These are phyloP conservation scores for Mycena galericulata DNA, from an alignment of 768 basidiomycete genomes.

Conservation along the genomic window DNA sequence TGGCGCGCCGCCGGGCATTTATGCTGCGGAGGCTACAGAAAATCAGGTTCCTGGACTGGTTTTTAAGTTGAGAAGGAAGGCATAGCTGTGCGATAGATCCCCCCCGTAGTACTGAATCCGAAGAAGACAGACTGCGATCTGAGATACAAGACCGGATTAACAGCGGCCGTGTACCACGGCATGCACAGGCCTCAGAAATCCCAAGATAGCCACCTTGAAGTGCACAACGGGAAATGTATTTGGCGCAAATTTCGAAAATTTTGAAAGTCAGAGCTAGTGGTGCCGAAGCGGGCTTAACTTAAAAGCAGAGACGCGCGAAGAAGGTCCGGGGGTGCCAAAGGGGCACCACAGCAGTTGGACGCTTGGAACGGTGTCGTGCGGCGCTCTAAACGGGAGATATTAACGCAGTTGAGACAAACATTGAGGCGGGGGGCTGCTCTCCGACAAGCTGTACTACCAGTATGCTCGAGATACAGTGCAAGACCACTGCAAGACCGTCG, in stretches of 20 bases:
- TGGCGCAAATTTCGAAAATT: not conserved
- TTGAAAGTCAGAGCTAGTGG: not conserved
- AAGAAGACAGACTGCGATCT: not conserved
- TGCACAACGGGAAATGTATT: not conserved
- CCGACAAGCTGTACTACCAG: not conserved
- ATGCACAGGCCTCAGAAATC: slow-evolving; percentile 25
- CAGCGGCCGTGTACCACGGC: not conserved
- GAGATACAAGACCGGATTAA: not conserved
- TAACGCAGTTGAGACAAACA: not conserved
- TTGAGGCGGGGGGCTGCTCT: not conserved
- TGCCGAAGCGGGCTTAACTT: not conserved
- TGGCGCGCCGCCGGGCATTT: not conserved
- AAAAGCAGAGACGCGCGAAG: not conserved
- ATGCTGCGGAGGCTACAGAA: not conserved
- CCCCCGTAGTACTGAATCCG: not conserved
- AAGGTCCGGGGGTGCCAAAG: not conserved
- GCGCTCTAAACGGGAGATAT: not conserved
- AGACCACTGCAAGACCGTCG: too few relatives aligned
- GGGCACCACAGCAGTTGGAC: slow-evolving; percentile 1
- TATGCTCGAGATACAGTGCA: not conserved
- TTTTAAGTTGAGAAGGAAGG: not conserved
- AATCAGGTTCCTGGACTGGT: slow-evolving; percentile 6
- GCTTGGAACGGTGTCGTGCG: not conserved
- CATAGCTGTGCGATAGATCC: slow-evolving; percentile 1
- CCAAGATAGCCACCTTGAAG: not conserved